Conservation (phyloP, 75 land plant genomes). For the Selaginella moellendorffii region DNA sequence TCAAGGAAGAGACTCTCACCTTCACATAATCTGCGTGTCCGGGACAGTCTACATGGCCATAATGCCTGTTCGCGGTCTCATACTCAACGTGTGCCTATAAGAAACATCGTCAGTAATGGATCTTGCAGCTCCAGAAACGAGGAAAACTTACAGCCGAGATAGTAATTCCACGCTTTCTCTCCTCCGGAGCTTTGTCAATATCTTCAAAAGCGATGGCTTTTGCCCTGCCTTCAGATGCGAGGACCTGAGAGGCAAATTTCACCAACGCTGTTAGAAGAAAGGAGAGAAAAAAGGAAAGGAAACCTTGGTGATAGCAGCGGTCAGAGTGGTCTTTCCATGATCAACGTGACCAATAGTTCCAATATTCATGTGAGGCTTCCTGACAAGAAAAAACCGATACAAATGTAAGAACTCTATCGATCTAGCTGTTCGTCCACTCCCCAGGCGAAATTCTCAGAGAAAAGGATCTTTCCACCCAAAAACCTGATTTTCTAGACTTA, state of each 20-base stretch:
- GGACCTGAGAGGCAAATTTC: constrained; percentile 33
- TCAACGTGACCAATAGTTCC: constrained; percentile 98
- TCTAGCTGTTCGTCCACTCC: neutral
- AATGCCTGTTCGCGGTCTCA: constrained; percentile 80
- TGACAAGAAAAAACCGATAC: constrained; percentile 11
- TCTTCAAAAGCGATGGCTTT: constrained; percentile 95
- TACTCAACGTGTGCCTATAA: constrained; percentile 99
- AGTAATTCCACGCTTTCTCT: constrained; percentile 87
- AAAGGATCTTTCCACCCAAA: neutral
- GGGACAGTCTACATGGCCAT: constrained; percentile 96
- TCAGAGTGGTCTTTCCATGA: constrained; percentile 94
- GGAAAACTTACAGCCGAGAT: constrained; percentile 56
- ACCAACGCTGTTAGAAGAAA: neutral
- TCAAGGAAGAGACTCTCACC: constrained; percentile 25
- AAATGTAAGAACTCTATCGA: neutral
- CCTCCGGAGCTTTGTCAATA: constrained; percentile 97
- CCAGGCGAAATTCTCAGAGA: too few relatives aligned
- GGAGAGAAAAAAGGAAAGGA: neutral
- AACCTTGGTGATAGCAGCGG: constrained; percentile 95
- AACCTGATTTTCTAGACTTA: constrained; percentile 12
- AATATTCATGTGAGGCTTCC: constrained; percentile 94
- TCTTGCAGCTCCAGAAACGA: neutral
- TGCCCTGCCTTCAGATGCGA: constrained; percentile 84
- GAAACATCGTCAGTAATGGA: constrained; percentile 5
- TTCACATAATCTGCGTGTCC: constrained; percentile 99